Base-by-base conservation (phyloP, 805 yeast genomes). In the Jamesozyma hellenica region DNA sequence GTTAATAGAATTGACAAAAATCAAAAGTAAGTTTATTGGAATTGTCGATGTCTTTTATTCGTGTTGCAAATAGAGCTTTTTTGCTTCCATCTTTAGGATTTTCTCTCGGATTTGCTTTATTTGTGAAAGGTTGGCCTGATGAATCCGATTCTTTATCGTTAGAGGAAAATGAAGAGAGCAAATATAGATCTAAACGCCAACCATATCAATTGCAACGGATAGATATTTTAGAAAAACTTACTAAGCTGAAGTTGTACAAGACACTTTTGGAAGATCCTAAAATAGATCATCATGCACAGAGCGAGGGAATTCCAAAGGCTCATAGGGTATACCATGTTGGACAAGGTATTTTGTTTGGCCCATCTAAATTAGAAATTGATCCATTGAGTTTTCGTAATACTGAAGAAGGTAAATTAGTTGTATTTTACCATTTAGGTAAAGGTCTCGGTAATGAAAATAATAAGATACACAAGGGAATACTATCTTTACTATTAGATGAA, bases 401-500 rank as follows among this genome's bases (percentile, higher is more conserved):
- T 15, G 52, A 65, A 23, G 64, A 66, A 1, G 75, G 76, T 1
- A 77, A 77, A 45, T 48, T 83, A 40, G 68, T 72, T 7, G 76
- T 79, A 1, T 78, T 84, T 51, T 77, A 77, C 49, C 87, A 83
- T 51, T 56, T 88, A 29, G 96, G 96, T 2, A 55, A 64, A 4
- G 67, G 71, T 28, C 56, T 87, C 29, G 67, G 77, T 6, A 84
- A 88, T 37, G 74, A 72, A 36, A 82, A 79, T 36, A 84, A 84
- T 0, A 75, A 76, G 38, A 73, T 90, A 15, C 95, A 86, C 55
- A 81, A 82, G 50, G 96, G 96, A 3, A 68, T 88, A 3, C 61
- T 84, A 4, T 72, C 94, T 2, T 78, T 94, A 2, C 58, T 90
- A 12, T 47, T 90, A 39, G 97, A 90, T 60, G 96, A 88, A 56